Evolutionary conservation across 176 grass and related monocot genomes (phyloP).

Genomic region (Pharus latifolius): DNA sequence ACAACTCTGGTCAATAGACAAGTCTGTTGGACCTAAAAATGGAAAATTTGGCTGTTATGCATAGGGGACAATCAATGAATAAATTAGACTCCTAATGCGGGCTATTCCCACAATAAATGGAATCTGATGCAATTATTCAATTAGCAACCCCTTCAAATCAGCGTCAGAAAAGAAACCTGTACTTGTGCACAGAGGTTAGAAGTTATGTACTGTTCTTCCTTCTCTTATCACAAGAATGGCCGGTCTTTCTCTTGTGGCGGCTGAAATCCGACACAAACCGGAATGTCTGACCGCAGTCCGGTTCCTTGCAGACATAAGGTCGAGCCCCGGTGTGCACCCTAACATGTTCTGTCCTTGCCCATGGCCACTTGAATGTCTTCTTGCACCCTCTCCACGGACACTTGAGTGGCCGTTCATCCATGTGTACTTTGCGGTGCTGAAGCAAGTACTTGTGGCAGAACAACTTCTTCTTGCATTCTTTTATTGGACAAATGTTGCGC

Average conservation of each 20-base stretch:
- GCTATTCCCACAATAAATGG: constrained; percentile 33
- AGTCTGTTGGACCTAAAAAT: constrained; percentile 32
- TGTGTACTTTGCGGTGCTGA: constrained; percentile 92
- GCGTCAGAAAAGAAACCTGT: constrained; percentile 36
- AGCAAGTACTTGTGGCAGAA: constrained; percentile 96
- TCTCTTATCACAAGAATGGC: constrained; percentile 62
- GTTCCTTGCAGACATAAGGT: constrained; percentile 70
- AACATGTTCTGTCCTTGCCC: constrained; percentile 94
- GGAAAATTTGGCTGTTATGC: constrained; percentile 11
- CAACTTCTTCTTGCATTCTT: constrained; percentile 94
- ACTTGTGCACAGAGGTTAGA: constrained; percentile 28
- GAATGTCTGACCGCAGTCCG: constrained; percentile 88
- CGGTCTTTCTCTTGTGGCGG: constrained; percentile 97
- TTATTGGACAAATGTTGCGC: constrained; percentile 81
- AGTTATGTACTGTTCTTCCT: constrained; percentile 60
- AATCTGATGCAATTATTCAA: constrained; percentile 39
- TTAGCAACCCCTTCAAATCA: constrained; percentile 32
- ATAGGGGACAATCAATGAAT: constrained; percentile 34
- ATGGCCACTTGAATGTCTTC: constrained; percentile 98
- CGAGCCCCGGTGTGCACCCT: constrained; percentile 85
- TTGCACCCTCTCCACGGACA: constrained; percentile 76
- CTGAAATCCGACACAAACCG: constrained; percentile 97
- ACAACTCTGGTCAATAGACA: constrained; percentile 25
- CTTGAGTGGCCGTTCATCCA: constrained; percentile 84
- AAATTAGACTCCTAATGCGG: constrained; percentile 41